Evolutionary conservation across 441 rosid species (phyloP).

Genomic region (Isatis lusitanica): DNA sequence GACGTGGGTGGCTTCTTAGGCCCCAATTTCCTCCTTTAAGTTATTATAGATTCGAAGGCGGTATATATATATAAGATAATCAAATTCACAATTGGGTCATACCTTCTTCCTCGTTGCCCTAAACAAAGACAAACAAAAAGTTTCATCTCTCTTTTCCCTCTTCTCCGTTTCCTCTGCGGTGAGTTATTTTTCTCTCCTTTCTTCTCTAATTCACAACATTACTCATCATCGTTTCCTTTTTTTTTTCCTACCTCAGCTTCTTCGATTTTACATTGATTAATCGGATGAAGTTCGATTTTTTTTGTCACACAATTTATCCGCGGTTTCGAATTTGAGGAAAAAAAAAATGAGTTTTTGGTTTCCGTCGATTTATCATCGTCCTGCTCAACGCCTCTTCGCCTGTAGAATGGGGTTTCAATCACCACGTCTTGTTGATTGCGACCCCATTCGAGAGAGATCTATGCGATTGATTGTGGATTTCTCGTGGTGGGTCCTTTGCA

Average conservation of each 20-base stretch:
- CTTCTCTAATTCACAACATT: conserved; percentile 1
- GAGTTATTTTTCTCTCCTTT: background rate
- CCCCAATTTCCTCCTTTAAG: too few species aligned
- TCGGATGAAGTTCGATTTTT: background rate
- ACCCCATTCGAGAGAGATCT: conserved; percentile 5
- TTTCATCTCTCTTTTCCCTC: conserved; percentile 25
- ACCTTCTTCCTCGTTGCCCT: background rate
- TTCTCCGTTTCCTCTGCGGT: conserved; percentile 20
- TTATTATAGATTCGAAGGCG: background rate
- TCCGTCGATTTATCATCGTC: background rate
- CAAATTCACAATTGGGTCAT: background rate
- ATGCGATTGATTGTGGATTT: background rate
- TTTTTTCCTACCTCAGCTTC: background rate
- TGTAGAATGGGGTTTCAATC: background rate
- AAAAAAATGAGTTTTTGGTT: background rate
- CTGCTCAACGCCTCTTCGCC: background rate
- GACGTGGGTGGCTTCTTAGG: too few species aligned
- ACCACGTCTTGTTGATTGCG: background rate
- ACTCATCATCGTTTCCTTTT: background rate
- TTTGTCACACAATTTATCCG: background rate
- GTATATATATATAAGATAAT: background rate
- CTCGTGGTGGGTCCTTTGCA: conserved; percentile 16
- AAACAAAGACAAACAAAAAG: background rate
- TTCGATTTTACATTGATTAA: background rate
- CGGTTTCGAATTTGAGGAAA: background rate